Percentiles rank a stretch among this genome's conserved stretches.
Conservation (phyloP, 495 filamentous ascomycete genomes). For the Aspergillus leporis region DNA sequence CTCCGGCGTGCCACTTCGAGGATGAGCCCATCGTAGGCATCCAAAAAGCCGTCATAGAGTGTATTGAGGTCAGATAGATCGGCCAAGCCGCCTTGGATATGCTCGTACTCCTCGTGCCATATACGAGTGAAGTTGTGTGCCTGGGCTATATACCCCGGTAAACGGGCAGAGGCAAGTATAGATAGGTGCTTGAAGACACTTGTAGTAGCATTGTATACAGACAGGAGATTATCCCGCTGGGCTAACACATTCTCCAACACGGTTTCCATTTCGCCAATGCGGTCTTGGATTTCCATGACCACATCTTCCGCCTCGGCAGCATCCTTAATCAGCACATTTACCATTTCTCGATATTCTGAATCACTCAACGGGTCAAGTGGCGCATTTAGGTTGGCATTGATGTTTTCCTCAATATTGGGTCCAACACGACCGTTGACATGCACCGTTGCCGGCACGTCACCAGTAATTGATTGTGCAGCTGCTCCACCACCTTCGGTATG, state of each 20-base stretch:
- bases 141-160: conserved; percentile 68
- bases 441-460: conserved; percentile 61
- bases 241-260: conserved; percentile 54
- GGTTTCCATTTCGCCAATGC: conserved; percentile 72
- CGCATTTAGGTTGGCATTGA: conserved; percentile 49
- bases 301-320: conserved; percentile 88
- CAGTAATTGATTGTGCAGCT: conserved; percentile 60
- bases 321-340: conserved; percentile 79
- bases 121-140: conserved; percentile 68
- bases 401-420: conserved; percentile 59
- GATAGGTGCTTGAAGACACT: conserved; percentile 67
- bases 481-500: conserved; percentile 88
- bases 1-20: conserved; percentile 78
- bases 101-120: conserved; percentile 73
- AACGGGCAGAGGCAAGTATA: conserved; percentile 58
- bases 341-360: conserved; percentile 78
- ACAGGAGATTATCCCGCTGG: conserved; percentile 50
- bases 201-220: conserved; percentile 53
- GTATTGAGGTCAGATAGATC: conserved; percentile 72
- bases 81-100: conserved; percentile 63
- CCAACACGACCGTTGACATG: conserved; percentile 49
- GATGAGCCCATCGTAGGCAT: conserved; percentile 79
- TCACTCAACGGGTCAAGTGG: conserved; percentile 70
- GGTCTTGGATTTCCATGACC: conserved; percentile 76
- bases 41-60: conserved; percentile 82